These are phyloP conservation scores for Pichia sp. DNA, from an alignment of 1,139 yeast species.

Conservation along the genomic window DNA sequence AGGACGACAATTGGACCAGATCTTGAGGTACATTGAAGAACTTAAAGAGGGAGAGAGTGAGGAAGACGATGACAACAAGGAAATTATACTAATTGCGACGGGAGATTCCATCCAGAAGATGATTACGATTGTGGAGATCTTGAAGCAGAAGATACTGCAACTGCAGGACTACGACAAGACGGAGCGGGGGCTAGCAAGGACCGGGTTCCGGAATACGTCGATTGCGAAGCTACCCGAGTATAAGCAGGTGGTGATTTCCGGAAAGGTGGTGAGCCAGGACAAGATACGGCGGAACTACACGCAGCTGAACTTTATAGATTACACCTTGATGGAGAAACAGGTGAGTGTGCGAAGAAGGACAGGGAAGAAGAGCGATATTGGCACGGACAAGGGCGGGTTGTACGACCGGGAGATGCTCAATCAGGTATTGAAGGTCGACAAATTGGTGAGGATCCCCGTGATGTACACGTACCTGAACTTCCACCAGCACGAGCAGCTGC, in stretches of 20 bases:
- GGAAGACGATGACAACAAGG: slow-evolving; percentile 7
- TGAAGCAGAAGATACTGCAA: slow-evolving; percentile 24
- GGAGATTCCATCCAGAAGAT: slow-evolving; percentile 26
- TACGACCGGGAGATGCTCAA: neutral
- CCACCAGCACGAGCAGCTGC: slow-evolving; percentile 2
- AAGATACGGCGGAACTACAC: slow-evolving; percentile 5
- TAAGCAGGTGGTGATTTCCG: slow-evolving; percentile 3
- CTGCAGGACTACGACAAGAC: neutral
- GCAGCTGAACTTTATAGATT: slow-evolving; percentile 26
- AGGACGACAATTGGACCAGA: slow-evolving; percentile 18
- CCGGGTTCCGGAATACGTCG: slow-evolving; percentile 11
- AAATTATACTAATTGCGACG: slow-evolving; percentile 21
- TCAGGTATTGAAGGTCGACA: slow-evolving; percentile 12
- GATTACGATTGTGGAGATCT: slow-evolving; percentile 27
- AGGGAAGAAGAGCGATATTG: neutral
- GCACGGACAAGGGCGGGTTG: neutral
- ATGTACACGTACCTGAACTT: slow-evolving; percentile 22
- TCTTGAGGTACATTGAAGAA: slow-evolving; percentile 15
- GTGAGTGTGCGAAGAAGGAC: neutral
- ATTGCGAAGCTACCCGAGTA: slow-evolving; percentile 17
- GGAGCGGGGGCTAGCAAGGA: neutral
- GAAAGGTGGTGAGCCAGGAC: neutral
- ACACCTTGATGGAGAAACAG: slow-evolving; percentile 6
- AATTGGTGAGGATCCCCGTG: slow-evolving; percentile 19
- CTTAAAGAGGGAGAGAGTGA: neutral